Evolutionary conservation across 352 stramenopile genomes (phyloP), one percentile per base, ranked within the genome.

Genomic region (Phytophthora brassicae): DNA sequence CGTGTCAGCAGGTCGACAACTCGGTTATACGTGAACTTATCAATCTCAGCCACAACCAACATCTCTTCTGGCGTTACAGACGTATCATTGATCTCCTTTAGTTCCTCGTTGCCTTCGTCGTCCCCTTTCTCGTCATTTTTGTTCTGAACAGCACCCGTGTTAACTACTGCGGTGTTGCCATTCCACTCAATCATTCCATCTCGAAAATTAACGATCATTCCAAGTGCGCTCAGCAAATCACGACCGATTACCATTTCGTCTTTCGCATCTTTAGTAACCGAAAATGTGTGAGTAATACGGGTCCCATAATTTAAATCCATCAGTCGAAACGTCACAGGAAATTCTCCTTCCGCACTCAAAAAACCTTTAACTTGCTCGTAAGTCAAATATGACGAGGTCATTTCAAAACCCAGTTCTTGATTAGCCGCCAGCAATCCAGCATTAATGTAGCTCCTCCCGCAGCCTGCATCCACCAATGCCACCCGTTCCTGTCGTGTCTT

Each of bases 241-340:
- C 45, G 24, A 0, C 45, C 55, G 3, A 63, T 45, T 4, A 56
- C 45, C 45, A 56, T 52, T 0, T 56, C 36, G 29, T 63, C 55
- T 13, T 43, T 44, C 0, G 35, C 14, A 16, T 56, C 14, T 0
- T 16, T 16, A 11, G 56, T 56, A 4, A 63, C 24, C 1, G 2
- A n/a, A 12, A 56, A 63, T 0, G 0, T 0, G 14, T 61, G 42
- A 9, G 33, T 42, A 16, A 50, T 62, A 8, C 23, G 45, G 0
- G 43, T n/a, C 1, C 17, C n/a, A n/a, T 48, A 44, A 19, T 49
- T 55, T 12, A 62, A 16, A 36, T 33, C 44, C 45, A 50, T 19
- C 14, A 55, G 55, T 6, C 55, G 22, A 8, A 62, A 62, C 24
- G 48, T 36, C 13, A 62, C 44, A 3, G 2, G 7, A 2, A 29